Conservation (phyloP, 2,329 filamentous ascomycete genomes). For the Trichophyton equinum region DNA sequence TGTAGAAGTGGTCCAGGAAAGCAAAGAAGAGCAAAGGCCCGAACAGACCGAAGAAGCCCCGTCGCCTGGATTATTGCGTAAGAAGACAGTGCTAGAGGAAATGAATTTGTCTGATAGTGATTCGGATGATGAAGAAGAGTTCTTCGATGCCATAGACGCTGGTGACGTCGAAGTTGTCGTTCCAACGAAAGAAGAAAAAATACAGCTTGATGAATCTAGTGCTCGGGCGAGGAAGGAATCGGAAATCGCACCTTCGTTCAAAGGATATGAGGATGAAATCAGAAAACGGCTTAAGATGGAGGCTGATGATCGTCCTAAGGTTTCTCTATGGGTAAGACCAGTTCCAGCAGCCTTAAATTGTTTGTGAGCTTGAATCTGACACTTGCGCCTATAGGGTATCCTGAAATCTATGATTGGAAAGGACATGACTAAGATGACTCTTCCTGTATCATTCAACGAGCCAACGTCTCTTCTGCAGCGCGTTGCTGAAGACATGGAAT, state of each 20-base stretch:
- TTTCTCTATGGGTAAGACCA: conserved; percentile 77
- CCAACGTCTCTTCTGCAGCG: conserved; percentile 90
- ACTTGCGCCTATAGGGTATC: conserved; percentile 52
- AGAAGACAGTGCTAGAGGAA: conserved; percentile 54
- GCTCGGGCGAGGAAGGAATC: conserved; percentile 38
- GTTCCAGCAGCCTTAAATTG: background rate
- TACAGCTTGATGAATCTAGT: conserved; percentile 33
- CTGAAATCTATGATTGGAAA: conserved; percentile 99
- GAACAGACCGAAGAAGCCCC: conserved; percentile 16
- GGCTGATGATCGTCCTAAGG: conserved; percentile 81
- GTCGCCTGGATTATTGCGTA: conserved; percentile 33
- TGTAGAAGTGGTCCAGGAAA: conserved; percentile 26
- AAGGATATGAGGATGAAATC: conserved; percentile 82
- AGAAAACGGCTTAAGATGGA: conserved; percentile 74
- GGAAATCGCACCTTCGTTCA: conserved; percentile 67
- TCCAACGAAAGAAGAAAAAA: conserved; percentile 34
- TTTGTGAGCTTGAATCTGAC: background rate
- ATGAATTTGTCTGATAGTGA: conserved; percentile 63
- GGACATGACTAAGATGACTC: conserved; percentile 99
- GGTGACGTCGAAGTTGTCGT: conserved; percentile 55
- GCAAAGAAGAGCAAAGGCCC: conserved; percentile 23
- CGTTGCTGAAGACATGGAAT: conserved; percentile 96
- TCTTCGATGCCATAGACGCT: conserved; percentile 92
- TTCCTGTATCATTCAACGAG: conserved; percentile 97
- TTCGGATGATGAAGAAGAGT: conserved; percentile 76